Base-by-base conservation (phyloP, 257 asterid genomes). In the Echium plantagineum region DNA sequence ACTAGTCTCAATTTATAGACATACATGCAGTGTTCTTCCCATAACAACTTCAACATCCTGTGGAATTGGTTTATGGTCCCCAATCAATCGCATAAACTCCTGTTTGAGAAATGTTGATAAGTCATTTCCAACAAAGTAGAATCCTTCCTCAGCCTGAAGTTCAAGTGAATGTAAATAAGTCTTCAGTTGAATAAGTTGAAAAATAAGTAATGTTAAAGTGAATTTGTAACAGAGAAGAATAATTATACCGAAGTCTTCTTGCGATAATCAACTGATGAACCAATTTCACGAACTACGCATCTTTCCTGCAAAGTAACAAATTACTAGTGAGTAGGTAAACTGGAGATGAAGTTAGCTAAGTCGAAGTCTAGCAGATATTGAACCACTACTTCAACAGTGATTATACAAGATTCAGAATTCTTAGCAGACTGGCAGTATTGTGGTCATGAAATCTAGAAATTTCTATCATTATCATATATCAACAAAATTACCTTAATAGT, bases 1-100 rank as follows among this genome's bases (percentile, higher is more conserved):
- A n/a, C 21, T 9, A 53, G 13, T n/a, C 10, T 35, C 10, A 53
- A 49, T 47, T 28, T 30, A 26, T 9, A 22, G 10, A 68, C 62
- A 30, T 72, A 87, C 98, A 81, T 65, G 80, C 70, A 90, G 75
- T 77, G 80, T 87, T 75, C 96, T 85, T 52, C 98, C 98, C 98
- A 90, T 87, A 69, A 90, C 84, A 71, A 90, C 96, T 68, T 87
- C 93, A 30, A 87, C 94, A 71, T 79, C 88, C 62, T 87, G 95
- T 5, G 90, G 84, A 69, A 75, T 62, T 51, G 89, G 81, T 63
- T 57, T 60, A 55, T 74, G 73, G 6, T 83, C 78, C 59, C 90
- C 95, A 47, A 83, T 67, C 67, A 90, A 66, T 66, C 78, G 77
- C 64, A 75, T 80, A 64, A 90, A 90, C 68, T 90, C 82, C 62